phyloP scores from a whole-genome alignment of 2,329 filamentous ascomycete genomes.

The Didymella sp. region DNA sequence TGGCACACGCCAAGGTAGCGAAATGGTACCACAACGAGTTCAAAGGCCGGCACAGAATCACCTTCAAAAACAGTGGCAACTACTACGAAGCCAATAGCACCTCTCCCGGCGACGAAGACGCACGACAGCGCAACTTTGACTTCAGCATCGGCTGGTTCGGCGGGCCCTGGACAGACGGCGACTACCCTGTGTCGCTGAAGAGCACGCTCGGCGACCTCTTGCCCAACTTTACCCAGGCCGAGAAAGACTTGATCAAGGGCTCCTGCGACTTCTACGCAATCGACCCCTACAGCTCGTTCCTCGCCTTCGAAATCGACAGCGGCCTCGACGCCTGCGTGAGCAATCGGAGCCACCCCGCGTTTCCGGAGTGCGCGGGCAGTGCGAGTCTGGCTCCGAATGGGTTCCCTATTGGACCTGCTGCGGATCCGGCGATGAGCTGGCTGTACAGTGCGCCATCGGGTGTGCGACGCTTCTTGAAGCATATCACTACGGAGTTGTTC shows the following conservation, averaged over 20 bases:
- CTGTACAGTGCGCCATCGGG: conserved; percentile 51
- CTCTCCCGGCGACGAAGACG: conserved; percentile 45
- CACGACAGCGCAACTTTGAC: conserved; percentile 51
- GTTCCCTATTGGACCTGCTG: conserved; percentile 56
- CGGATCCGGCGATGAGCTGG: conserved; percentile 53
- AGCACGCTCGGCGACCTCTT: conserved; percentile 51
- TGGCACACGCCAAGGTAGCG: conserved; percentile 53
- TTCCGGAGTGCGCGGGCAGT: conserved; percentile 52
- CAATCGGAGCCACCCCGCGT: conserved; percentile 51
- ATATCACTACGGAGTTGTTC: conserved; percentile 54
- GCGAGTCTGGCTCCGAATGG: conserved; percentile 47
- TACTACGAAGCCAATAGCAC: conserved; percentile 51
- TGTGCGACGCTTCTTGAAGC: conserved; percentile 52
- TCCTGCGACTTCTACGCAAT: conserved; percentile 56
- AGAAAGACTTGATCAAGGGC: conserved; percentile 53
- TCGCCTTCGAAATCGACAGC: conserved; percentile 41
- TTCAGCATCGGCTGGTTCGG: conserved; percentile 56
- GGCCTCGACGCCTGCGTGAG: conserved; percentile 51
- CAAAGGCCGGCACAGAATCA: conserved; percentile 52
- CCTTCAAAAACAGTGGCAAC: conserved; percentile 55
- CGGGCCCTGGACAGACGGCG: conserved; percentile 56
- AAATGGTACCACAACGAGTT: conserved; percentile 58
- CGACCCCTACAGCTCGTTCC: conserved; percentile 46
- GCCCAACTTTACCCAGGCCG: conserved; percentile 47
- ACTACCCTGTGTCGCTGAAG: conserved; percentile 51